These are phyloP conservation scores for Mucor sp. DNA, from an alignment of 371 early-diverging fungal species.

Conservation along the genomic window DNA sequence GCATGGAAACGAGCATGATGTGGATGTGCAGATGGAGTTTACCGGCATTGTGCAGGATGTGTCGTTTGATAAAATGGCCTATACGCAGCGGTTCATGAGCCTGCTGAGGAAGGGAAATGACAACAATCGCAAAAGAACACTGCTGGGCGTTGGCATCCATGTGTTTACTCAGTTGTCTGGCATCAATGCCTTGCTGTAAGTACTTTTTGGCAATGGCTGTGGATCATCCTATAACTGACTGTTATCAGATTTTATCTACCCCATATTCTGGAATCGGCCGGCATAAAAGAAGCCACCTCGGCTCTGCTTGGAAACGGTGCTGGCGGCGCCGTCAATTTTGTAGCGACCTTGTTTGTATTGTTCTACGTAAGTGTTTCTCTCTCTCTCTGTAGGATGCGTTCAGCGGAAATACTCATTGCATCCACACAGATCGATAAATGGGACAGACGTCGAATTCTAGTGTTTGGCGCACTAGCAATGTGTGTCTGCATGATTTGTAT, in stretches of 20 bases:
- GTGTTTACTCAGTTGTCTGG: conserved; percentile 77
- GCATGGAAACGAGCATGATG: conserved; percentile 8
- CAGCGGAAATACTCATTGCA: not conserved
- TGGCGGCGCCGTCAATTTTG: conserved; percentile 65
- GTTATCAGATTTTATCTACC: conserved; percentile 58
- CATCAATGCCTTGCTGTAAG: conserved; percentile 74
- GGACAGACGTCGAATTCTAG: conserved; percentile 58
- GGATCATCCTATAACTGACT: not conserved
- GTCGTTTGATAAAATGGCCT: conserved; percentile 71
- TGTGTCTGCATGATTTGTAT: conserved; percentile 45
- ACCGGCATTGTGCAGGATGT: conserved; percentile 75
- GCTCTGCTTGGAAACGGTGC: conserved; percentile 67
- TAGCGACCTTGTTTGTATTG: conserved; percentile 72
- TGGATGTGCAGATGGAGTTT: conserved; percentile 56
- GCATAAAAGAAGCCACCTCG: conserved; percentile 51
- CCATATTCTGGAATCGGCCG: conserved; percentile 66
- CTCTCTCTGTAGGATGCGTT: too few species aligned
- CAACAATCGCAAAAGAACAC: conserved; percentile 57
- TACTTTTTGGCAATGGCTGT: not conserved
- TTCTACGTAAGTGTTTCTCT: conserved; percentile 52
- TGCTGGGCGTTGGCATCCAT: conserved; percentile 74
- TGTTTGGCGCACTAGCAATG: conserved; percentile 48
- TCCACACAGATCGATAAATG: conserved; percentile 61
- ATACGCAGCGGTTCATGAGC: conserved; percentile 62
- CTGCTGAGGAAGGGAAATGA: conserved; percentile 53